phyloP scores from a whole-genome alignment of 805 yeast genomes.

The Candida michaelii region DNA sequence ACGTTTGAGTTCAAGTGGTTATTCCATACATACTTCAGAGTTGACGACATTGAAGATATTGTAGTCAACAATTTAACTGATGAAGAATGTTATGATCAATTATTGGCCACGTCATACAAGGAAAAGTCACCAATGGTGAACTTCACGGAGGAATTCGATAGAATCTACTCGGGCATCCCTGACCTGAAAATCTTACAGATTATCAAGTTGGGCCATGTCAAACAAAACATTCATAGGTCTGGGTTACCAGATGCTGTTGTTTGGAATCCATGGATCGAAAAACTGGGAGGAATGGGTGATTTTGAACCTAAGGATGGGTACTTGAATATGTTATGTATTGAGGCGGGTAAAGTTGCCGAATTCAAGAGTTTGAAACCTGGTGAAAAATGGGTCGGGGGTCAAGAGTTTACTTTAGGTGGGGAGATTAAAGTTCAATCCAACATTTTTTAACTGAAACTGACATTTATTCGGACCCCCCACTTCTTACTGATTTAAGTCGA shows the following conservation, averaged over 20 bases:
- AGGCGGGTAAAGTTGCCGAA: slow-evolving; percentile 84
- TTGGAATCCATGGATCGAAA: slow-evolving; percentile 96
- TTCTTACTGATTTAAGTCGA: too few relatives aligned
- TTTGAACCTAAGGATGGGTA: slow-evolving; percentile 85
- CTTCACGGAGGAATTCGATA: slow-evolving; percentile 78
- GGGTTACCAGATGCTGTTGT: slow-evolving; percentile 76
- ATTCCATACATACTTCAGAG: slow-evolving; percentile 84
- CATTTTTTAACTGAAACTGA: too few relatives aligned
- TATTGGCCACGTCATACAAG: slow-evolving; percentile 57
- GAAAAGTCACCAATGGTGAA: slow-evolving; percentile 76
- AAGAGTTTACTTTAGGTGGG: slow-evolving; percentile 56
- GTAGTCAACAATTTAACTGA: slow-evolving; percentile 79
- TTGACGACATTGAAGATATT: slow-evolving; percentile 76
- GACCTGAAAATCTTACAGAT: slow-evolving; percentile 60
- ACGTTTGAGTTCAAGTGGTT: slow-evolving; percentile 88
- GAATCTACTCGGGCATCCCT: slow-evolving; percentile 70
- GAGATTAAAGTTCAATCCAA: slow-evolving; percentile 60
- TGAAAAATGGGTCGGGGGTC: slow-evolving; percentile 71
- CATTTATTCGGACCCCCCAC: too few relatives aligned
- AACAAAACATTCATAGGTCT: slow-evolving; percentile 63
- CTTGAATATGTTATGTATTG: slow-evolving; percentile 88
- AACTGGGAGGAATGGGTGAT: slow-evolving; percentile 81
- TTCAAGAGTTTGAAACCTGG: slow-evolving; percentile 69
- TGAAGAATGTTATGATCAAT: slow-evolving; percentile 71
- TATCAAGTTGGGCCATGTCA: slow-evolving; percentile 66